These are phyloP conservation scores for Giardia duodenalis DNA, from an alignment of 208 protist species.

Conservation along the genomic window DNA sequence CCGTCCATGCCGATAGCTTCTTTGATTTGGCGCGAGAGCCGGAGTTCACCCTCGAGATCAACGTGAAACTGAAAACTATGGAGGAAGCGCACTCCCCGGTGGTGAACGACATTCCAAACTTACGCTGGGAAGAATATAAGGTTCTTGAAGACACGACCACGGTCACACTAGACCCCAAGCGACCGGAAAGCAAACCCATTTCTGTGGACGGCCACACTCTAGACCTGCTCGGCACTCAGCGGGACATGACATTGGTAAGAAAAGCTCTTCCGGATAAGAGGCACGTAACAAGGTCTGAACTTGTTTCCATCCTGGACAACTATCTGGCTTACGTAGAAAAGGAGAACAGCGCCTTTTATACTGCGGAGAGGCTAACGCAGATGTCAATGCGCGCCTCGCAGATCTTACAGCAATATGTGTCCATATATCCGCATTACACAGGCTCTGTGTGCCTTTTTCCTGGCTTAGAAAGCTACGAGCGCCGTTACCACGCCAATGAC, in stretches of 20 bases:
- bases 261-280: neutral
- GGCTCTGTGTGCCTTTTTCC: neutral
- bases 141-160: neutral
- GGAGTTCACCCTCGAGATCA: neutral
- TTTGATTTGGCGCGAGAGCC: neutral
- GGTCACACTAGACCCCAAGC: too few relatives aligned
- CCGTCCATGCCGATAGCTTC: neutral
- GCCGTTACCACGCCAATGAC: neutral
- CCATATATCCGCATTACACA: neutral
- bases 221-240: neutral
- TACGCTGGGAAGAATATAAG: too few relatives aligned
- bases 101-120: neutral
- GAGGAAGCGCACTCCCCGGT: neutral
- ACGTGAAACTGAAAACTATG: neutral
- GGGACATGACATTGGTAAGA: neutral
- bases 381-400: neutral
- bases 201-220: neutral
- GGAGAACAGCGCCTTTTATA: neutral
- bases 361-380: neutral
- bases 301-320: neutral
- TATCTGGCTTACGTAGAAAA: neutral
- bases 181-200: too few relatives aligned
- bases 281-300: neutral
- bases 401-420: neutral
- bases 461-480: neutral